phyloP scores from a whole-genome alignment of 2,329 filamentous ascomycete species.

The Diatrype stigma region DNA sequence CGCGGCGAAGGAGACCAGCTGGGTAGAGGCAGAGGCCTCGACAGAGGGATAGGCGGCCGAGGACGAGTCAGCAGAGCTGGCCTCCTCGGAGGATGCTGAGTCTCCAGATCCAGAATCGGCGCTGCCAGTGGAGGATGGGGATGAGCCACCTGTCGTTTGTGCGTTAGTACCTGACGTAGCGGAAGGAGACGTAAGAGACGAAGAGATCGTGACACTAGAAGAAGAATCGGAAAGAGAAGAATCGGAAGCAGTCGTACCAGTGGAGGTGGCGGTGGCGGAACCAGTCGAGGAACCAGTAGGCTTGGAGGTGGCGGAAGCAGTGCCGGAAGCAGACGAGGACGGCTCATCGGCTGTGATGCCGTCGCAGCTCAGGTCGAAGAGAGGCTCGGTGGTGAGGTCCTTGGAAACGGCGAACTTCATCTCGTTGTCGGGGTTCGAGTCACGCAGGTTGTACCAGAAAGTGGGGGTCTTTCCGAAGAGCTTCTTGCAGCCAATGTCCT shows the following conservation, averaged over 20 bases:
- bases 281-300: neutral
- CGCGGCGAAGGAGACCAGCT: neutral
- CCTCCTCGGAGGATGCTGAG: neutral
- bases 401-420: conserved; percentile 17
- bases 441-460: conserved; percentile 34
- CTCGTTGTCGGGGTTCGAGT: conserved; percentile 27
- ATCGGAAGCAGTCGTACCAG: neutral
- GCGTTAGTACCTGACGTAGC: neutral
- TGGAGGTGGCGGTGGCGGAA: neutral
- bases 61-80: neutral
- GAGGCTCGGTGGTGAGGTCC: conserved; percentile 13
- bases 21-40: neutral
- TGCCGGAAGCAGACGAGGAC: conserved; percentile 8
- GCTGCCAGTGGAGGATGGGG: neutral
- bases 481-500: conserved; percentile 27
- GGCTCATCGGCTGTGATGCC: conserved; percentile 5
- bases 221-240: neutral
- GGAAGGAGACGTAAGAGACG: neutral
- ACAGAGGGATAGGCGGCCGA: neutral
- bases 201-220: neutral
- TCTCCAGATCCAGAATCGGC: neutral
- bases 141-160: neutral
- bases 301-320: neutral
- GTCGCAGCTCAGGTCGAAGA: conserved; percentile 17
- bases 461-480: conserved; percentile 26